Conservation (phyloP, 2,329 filamentous ascomycete genomes). For the Ceratocystis alfenasii region DNA sequence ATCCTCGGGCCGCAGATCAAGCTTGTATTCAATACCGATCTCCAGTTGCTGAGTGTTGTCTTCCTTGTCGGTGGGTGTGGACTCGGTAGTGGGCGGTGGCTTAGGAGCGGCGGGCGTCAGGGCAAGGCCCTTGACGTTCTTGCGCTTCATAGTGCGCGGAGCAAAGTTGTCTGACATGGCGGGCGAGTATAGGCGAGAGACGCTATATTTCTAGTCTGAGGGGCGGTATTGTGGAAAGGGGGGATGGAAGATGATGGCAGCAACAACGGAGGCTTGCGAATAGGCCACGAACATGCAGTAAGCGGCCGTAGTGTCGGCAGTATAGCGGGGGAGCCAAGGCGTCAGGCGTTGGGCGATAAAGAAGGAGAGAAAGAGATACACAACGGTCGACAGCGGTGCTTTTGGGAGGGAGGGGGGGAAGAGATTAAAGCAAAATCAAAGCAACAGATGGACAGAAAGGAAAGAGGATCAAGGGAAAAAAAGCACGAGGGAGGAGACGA, state of each 20-base stretch:
- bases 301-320: too few species aligned
- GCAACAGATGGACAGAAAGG: background rate
- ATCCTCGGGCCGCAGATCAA: conserved; percentile 85
- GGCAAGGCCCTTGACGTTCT: conserved; percentile 94
- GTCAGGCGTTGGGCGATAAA: too few species aligned
- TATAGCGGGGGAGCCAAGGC: too few species aligned
- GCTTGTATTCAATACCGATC: conserved; percentile 93
- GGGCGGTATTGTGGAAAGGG: background rate
- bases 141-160: conserved; percentile 85
- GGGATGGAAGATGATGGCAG: background rate
- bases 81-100: conserved; percentile 58
- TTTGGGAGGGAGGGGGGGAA: background rate
- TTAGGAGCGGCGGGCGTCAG: conserved; percentile 69
- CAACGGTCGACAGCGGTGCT: too few species aligned
- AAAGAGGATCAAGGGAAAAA: conserved; percentile 12
- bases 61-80: conserved; percentile 51
- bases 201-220: background rate
- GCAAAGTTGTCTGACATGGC: conserved; percentile 52
- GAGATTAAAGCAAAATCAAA: background rate
- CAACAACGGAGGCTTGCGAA: too few species aligned
- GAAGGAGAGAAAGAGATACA: too few species aligned
- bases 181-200: background rate
- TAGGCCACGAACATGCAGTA: too few species aligned
- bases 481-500: background rate
- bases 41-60: conserved; percentile 56